A percentile compares a stretch with the other conserved stretches of the same genome.
phyloP scores from a whole-genome alignment of 1,139 yeast genomes.

The Scheffersomyces segobiensis region DNA sequence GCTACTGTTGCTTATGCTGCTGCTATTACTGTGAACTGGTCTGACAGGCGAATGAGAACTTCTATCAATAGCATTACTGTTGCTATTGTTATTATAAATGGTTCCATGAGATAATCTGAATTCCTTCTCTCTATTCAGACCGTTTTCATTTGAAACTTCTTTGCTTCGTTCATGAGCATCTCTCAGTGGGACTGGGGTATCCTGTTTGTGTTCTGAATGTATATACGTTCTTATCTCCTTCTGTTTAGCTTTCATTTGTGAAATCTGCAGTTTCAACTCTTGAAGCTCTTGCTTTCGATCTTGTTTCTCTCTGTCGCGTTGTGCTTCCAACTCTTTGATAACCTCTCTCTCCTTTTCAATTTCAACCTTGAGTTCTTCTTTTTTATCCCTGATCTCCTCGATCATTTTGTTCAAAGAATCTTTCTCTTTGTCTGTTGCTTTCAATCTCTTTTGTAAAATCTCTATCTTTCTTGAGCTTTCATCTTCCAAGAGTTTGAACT shows the following conservation, averaged over 20 bases:
- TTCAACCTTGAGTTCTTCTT: background rate
- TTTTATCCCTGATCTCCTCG: constrained; percentile 2
- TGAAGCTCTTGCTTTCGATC: background rate
- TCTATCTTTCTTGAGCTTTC: constrained; percentile 19
- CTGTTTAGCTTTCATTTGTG: background rate
- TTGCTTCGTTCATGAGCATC: background rate
- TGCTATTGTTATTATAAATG: background rate
- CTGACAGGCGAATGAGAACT: background rate
- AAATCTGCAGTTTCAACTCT: background rate
- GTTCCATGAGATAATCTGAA: background rate
- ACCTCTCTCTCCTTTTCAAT: constrained; percentile 3
- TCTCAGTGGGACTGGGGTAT: background rate
- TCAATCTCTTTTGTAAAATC: constrained; percentile 17
- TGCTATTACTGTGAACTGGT: background rate
- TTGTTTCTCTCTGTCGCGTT: background rate
- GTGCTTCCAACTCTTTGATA: background rate
- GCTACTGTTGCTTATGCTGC: background rate
- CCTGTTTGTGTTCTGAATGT: background rate
- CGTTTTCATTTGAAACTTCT: background rate
- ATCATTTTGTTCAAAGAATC: constrained; percentile 9
- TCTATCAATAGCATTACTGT: background rate
- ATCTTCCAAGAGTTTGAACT: constrained; percentile 18
- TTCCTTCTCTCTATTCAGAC: background rate
- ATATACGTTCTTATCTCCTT: background rate
- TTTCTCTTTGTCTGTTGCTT: constrained; percentile 5